Conservation (phyloP, 2,329 filamentous ascomycete species). For the Myriosclerotinia curreyana region DNA sequence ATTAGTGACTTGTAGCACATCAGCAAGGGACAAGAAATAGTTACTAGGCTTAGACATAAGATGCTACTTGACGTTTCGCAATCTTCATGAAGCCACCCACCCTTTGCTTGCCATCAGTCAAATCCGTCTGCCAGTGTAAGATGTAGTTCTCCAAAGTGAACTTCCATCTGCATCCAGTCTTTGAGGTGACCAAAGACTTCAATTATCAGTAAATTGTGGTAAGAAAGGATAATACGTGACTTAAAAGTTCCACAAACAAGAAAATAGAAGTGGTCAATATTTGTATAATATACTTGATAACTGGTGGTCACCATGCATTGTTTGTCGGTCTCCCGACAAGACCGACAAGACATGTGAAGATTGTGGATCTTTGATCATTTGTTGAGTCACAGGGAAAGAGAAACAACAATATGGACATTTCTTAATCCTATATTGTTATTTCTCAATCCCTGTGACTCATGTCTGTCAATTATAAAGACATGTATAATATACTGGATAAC, state of each 20-base stretch:
- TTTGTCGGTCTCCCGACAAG: no score
- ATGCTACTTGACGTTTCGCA: constrained; percentile 23
- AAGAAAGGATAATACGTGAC: not conserved
- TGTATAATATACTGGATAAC: not conserved
- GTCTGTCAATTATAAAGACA: not conserved
- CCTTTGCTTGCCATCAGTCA: not conserved
- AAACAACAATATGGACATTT: no score
- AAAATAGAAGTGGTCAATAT: not conserved
- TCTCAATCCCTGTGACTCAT: not conserved
- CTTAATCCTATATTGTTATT: not conserved
- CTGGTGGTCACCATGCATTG: not conserved
- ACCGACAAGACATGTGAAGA: no score
- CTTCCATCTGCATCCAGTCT: not conserved
- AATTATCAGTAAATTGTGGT: not conserved
- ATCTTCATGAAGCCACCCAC: not conserved
- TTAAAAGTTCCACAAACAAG: not conserved
- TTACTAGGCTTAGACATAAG: constrained; percentile 27
- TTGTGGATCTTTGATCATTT: no score
- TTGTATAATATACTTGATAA: not conserved
- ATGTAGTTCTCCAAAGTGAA: not conserved
- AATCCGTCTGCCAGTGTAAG: no score
- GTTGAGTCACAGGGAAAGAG: no score
- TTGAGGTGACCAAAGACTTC: not conserved
- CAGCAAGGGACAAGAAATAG: constrained; percentile 31
- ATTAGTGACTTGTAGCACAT: constrained; percentile 22